Evolutionary conservation across 176 grass and related monocot species (phyloP).

Genomic region (Aegilops sharonensis): DNA sequence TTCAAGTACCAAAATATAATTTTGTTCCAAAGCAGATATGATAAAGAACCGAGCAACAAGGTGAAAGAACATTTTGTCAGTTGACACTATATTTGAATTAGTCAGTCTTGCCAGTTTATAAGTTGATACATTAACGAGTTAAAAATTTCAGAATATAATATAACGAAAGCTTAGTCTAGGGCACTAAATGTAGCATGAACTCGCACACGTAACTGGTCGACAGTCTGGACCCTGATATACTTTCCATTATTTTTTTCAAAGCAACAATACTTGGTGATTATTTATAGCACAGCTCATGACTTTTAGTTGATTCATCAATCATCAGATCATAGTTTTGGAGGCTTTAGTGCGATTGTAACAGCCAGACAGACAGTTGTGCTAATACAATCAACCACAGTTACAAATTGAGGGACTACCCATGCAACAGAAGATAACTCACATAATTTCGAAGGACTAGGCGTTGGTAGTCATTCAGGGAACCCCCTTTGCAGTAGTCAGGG

Average conservation of each 20-base stretch:
- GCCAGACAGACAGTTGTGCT: not conserved
- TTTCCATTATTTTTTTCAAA: not conserved
- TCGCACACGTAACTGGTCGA: not conserved
- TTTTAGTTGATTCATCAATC: too few relatives aligned
- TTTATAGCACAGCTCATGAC: too few relatives aligned
- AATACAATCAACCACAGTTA: not conserved
- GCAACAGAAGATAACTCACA: not conserved
- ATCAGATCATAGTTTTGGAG: not conserved
- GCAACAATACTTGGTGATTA: not conserved
- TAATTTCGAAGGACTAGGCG: not conserved
- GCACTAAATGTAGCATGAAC: not conserved
- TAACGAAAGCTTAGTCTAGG: not conserved
- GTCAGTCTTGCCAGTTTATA: not conserved
- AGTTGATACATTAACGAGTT: not conserved
- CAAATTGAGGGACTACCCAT: not conserved
- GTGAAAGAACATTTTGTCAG: not conserved
- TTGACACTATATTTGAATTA: not conserved
- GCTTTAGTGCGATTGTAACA: not conserved
- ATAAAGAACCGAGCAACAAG: not conserved
- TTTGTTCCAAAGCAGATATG: not conserved
- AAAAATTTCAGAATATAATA: not conserved
- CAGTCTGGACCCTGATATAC: not conserved
- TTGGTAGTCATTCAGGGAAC: conserved; percentile 4
- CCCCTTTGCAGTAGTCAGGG: not conserved
- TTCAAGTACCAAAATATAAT: not conserved